A percentile compares a stretch with the other conserved stretches of the same genome.
Evolutionary conservation across 2,329 filamentous ascomycete genomes (phyloP).

Genomic region (Colletotrichum simmondsii): DNA sequence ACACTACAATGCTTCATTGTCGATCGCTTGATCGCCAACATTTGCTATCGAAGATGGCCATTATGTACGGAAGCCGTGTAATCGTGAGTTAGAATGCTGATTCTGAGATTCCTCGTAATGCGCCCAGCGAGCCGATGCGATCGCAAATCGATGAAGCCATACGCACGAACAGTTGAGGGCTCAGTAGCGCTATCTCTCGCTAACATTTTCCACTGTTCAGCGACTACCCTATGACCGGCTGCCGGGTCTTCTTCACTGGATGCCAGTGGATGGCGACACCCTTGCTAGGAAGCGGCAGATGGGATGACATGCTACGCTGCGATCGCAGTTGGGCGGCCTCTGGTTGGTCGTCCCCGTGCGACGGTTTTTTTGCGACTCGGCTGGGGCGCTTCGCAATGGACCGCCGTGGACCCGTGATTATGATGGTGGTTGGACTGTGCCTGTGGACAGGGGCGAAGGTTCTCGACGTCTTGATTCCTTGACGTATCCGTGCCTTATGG

Average conservation of each 20-base stretch:
- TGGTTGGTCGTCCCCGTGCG: conserved; percentile 1
- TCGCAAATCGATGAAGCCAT: not conserved
- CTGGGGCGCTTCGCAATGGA: conserved; percentile 17
- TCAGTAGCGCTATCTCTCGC: not conserved
- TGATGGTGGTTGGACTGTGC: not conserved
- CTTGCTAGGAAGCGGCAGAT: conserved; percentile 20
- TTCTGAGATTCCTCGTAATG: not conserved
- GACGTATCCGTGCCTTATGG: not conserved
- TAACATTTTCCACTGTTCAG: not conserved
- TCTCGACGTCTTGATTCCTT: not conserved
- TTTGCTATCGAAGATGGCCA: not conserved
- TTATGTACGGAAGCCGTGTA: not conserved
- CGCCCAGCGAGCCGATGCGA: not conserved
- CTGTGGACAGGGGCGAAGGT: conserved; percentile 1
- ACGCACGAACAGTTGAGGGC: not conserved
- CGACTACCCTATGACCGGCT: conserved; percentile 4
- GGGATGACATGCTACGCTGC: conserved; percentile 17
- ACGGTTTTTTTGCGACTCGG: conserved; percentile 1
- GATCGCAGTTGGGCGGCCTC: conserved; percentile 11
- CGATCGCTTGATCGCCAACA: conserved; percentile 24
- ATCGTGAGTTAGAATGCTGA: not conserved
- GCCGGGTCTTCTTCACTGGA: conserved; percentile 9
- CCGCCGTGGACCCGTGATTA: not conserved
- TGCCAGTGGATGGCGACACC: not conserved
- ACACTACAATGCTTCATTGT: not conserved